Conservation (phyloP, 225 moss, liverwort and hornwort genomes). For the Thuidium tamariscinum region DNA sequence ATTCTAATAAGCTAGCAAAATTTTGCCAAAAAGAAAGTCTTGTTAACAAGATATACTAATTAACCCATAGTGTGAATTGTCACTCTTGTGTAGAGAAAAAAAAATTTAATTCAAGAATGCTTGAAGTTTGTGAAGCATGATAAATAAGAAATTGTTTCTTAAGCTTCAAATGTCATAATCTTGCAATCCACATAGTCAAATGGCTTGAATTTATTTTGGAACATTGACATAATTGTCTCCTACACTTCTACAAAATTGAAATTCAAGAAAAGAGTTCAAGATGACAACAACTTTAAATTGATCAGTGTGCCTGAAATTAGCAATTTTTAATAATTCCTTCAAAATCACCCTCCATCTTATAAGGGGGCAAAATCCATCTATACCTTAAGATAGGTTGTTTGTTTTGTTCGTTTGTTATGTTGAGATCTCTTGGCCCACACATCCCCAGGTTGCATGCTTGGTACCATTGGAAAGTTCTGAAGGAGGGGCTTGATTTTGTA, state of each 20-base stretch:
- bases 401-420: too few species aligned
- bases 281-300: not conserved
- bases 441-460: too few species aligned
- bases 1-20: too few species aligned
- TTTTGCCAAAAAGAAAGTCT: too few species aligned
- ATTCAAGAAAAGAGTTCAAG: not conserved
- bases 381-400: too few species aligned
- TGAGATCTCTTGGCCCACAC: too few species aligned
- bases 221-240: not conserved
- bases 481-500: too few species aligned
- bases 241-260: too few species aligned
- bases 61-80: not conserved
- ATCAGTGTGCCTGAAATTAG: not conserved
- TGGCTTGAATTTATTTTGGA: not conserved
- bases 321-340: not conserved
- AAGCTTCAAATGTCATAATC: not conserved
- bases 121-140: not conserved
- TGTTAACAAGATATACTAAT: not conserved
- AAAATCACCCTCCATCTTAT: too few species aligned
- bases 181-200: not conserved
- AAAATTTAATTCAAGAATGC: fast-evolving
- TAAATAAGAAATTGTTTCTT: fast-evolving
- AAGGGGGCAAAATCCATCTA: not conserved
- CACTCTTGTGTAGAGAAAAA: not conserved
- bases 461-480: too few species aligned